These are phyloP conservation scores for Nidula niveotomentosa DNA, from an alignment of 1,284 basidiomycete species.

Conservation along the genomic window DNA sequence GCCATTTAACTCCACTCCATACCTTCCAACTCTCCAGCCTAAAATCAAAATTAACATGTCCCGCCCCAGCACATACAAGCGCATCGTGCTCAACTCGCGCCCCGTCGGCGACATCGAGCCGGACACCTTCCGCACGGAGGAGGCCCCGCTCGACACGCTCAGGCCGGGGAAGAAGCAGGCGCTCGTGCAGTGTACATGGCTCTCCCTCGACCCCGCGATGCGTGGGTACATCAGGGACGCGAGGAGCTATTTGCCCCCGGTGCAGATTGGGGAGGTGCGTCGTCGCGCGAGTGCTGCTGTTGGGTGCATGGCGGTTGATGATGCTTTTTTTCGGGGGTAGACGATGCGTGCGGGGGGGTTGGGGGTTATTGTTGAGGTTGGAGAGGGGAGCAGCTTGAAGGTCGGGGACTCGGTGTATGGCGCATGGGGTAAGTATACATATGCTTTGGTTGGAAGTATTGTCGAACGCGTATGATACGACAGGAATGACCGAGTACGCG, in stretches of 20 bases:
- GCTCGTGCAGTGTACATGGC: constrained; percentile 72
- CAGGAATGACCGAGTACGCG: constrained; percentile 81
- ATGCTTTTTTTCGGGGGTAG: constrained; percentile 16
- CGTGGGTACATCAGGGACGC: constrained; percentile 76
- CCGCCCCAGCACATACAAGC: constrained; percentile 46
- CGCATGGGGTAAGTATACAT: constrained; percentile 44
- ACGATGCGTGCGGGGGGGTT: constrained; percentile 75
- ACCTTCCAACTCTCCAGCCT: too few species aligned
- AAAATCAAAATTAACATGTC: not conserved
- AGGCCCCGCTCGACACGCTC: constrained; percentile 46
- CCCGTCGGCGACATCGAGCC: constrained; percentile 66
- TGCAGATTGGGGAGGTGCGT: constrained; percentile 75
- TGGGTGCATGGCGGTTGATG: not conserved
- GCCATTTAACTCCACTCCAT: too few species aligned
- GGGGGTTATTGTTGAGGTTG: constrained; percentile 66
- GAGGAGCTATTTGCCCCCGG: constrained; percentile 69
- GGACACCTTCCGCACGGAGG: constrained; percentile 70
- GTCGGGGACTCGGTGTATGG: constrained; percentile 72
- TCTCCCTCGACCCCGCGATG: constrained; percentile 87
- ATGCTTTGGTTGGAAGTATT: not conserved
- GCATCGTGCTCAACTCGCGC: constrained; percentile 73
- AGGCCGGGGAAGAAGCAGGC: constrained; percentile 59
- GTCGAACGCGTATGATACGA: constrained; percentile 1
- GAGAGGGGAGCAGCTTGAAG: constrained; percentile 49
- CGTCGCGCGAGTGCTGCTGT: constrained; percentile 2